Conservation (phyloP, 495 filamentous ascomycete species). For the Sporormia fimetaria region DNA sequence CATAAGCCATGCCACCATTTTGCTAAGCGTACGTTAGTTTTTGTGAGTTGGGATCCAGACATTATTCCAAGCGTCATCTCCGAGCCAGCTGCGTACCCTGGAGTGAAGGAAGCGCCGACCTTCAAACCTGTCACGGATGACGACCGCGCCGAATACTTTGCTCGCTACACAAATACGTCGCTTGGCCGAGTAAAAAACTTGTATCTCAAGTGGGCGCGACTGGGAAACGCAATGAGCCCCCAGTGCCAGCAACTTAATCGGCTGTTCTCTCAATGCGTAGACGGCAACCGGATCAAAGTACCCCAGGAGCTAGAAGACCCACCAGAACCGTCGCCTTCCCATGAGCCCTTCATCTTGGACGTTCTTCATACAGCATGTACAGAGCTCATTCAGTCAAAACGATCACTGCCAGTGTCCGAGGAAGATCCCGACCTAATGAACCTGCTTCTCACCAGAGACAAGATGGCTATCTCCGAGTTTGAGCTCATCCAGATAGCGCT, state of each 20-base stretch:
- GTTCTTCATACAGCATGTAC: conserved; percentile 35
- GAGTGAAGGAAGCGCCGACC: conserved; percentile 34
- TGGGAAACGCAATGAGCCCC: conserved; percentile 36
- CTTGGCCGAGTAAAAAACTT: conserved; percentile 42
- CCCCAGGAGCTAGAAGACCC: conserved; percentile 36
- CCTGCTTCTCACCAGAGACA: conserved; percentile 35
- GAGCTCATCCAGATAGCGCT: conserved; percentile 37
- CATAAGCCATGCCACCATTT: conserved; percentile 1
- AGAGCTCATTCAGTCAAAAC: not conserved
- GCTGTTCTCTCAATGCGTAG: conserved; percentile 43
- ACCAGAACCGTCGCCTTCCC: conserved; percentile 25
- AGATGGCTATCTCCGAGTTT: conserved; percentile 39
- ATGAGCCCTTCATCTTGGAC: conserved; percentile 38
- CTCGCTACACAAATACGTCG: conserved; percentile 38
- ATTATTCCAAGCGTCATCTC: conserved; percentile 37
- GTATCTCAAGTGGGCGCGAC: conserved; percentile 41
- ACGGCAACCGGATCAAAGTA: conserved; percentile 40
- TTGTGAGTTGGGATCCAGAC: conserved; percentile 43
- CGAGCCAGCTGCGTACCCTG: conserved; percentile 39
- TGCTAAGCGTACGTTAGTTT: conserved; percentile 31
- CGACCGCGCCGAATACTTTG: conserved; percentile 40
- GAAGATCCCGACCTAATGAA: conserved; percentile 31
- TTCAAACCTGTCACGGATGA: conserved; percentile 39
- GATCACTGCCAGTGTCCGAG: conserved; percentile 22
- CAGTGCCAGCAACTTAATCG: conserved; percentile 44